These are phyloP conservation scores for Amyloporia xantha DNA, from an alignment of 768 basidiomycete species.

Conservation along the genomic window DNA sequence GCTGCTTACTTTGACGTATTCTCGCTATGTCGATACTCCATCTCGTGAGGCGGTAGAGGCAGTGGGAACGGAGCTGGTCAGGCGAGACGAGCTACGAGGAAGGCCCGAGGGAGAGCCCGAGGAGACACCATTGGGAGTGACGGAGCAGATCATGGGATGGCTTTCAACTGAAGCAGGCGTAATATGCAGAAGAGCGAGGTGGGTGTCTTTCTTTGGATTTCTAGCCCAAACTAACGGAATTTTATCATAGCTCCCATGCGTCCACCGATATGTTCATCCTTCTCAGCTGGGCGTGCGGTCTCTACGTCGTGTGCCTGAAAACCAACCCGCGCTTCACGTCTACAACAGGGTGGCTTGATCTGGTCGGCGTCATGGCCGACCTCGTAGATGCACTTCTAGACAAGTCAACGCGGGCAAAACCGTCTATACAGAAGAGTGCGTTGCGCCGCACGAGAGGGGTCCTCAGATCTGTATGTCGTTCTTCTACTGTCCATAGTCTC, in stretches of 20 bases:
- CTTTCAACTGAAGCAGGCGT: conserved; percentile 58
- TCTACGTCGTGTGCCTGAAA: conserved; percentile 49
- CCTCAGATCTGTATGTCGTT: conserved; percentile 48
- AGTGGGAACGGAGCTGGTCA: conserved; percentile 57
- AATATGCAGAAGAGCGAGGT: conserved; percentile 56
- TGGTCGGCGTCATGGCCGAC: conserved; percentile 51
- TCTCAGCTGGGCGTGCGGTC: conserved; percentile 60
- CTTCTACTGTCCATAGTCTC: conserved; percentile 1
- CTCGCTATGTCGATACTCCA: conserved; percentile 65
- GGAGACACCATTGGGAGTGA: conserved; percentile 48
- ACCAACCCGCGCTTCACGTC: conserved; percentile 38
- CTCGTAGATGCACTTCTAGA: conserved; percentile 55
- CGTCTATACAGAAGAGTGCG: conserved; percentile 53
- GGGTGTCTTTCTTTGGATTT: conserved; percentile 18
- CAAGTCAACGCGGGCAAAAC: conserved; percentile 45
- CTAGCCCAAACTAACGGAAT: neutral
- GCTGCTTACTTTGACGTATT: conserved; percentile 68
- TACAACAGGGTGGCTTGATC: conserved; percentile 42
- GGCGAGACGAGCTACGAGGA: conserved; percentile 51
- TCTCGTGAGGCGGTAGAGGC: conserved; percentile 69
- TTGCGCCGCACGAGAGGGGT: conserved; percentile 59
- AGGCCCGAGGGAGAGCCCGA: conserved; percentile 31
- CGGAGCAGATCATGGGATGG: conserved; percentile 75
- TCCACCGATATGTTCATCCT: conserved; percentile 61
- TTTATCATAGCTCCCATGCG: conserved; percentile 29